Evolutionary conservation across 2,329 filamentous ascomycete genomes (phyloP).

Genomic region (Amesomyces nigricolor): DNA sequence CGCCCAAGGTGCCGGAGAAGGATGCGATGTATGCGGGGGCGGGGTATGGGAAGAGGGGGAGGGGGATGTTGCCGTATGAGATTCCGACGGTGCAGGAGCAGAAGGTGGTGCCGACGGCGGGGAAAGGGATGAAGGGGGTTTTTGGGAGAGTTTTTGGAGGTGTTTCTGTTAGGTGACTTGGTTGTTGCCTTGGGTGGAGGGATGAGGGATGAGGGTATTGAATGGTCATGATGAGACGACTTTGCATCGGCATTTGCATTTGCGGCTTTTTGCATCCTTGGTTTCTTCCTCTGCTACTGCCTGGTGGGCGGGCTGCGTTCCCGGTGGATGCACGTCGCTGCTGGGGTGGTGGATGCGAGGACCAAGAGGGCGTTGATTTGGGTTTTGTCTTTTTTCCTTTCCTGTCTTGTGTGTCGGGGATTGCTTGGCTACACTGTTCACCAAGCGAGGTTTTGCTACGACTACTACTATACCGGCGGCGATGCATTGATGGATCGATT

Average conservation of each 20-base stretch:
- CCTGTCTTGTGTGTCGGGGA: too few relatives aligned
- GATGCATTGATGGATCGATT: too few relatives aligned
- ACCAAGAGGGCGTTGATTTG: too few relatives aligned
- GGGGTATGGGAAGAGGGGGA: constrained; percentile 22
- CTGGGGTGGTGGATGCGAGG: too few relatives aligned
- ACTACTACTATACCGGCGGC: too few relatives aligned
- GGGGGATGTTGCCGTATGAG: constrained; percentile 42
- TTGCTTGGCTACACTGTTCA: too few relatives aligned
- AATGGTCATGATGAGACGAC: background rate
- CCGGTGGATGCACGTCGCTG: too few relatives aligned
- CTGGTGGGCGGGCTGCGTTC: background rate
- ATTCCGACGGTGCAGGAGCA: constrained; percentile 33
- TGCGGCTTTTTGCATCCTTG: background rate
- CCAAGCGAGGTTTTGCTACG: too few relatives aligned
- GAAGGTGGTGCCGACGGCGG: constrained; percentile 24
- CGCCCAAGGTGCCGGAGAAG: constrained; percentile 36
- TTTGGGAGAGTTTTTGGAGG: constrained; percentile 13
- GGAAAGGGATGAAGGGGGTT: constrained; percentile 12
- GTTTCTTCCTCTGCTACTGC: background rate
- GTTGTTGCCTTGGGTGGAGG: background rate
- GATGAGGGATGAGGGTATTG: background rate
- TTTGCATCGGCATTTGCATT: background rate
- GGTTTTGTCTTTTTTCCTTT: too few relatives aligned
- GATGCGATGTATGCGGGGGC: constrained; percentile 27
- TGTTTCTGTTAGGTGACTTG: constrained; percentile 26